phyloP scores from a whole-genome alignment of 139 green algal species.

The Marvania coccoides region DNA sequence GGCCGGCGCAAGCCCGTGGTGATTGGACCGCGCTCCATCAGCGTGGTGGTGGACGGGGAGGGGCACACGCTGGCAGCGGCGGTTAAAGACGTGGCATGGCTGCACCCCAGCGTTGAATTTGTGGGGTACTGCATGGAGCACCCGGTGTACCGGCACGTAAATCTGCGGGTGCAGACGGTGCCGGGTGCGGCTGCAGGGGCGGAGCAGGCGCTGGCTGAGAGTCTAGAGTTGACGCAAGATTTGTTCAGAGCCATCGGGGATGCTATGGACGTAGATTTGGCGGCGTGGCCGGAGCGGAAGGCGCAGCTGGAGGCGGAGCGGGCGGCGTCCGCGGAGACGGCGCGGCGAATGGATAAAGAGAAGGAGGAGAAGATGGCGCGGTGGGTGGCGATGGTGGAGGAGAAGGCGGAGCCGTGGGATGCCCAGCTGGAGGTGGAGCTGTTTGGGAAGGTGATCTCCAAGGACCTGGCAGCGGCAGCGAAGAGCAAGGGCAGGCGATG shows the following conservation, averaged over 20 bases:
- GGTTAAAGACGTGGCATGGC: slow-evolving; percentile 22
- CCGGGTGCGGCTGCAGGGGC: neutral
- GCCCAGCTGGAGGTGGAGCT: neutral
- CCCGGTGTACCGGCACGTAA: slow-evolving; percentile 31
- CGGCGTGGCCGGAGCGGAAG: neutral
- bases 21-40: neutral
- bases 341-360: neutral
- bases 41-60: slow-evolving; percentile 30
- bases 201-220: slow-evolving; percentile 26
- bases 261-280: slow-evolving; percentile 2
- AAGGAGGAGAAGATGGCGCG: neutral
- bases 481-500: too few species aligned
- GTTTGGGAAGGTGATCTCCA: neutral
- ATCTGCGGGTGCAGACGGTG: slow-evolving; percentile 22
- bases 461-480: neutral
- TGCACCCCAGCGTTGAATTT: slow-evolving; percentile 14
- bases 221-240: slow-evolving; percentile 15
- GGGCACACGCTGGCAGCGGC: slow-evolving; percentile 23
- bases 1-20: slow-evolving; percentile 32
- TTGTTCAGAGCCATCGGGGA: slow-evolving; percentile 13
- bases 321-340: neutral
- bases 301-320: neutral
- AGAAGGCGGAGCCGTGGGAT: neutral
- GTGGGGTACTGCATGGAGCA: slow-evolving; percentile 28
- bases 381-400: neutral